A percentile compares a stretch with the other conserved stretches of the same genome.
Conservation (phyloP, 2,329 filamentous ascomycete species). For the Huntiella decipiens region DNA sequence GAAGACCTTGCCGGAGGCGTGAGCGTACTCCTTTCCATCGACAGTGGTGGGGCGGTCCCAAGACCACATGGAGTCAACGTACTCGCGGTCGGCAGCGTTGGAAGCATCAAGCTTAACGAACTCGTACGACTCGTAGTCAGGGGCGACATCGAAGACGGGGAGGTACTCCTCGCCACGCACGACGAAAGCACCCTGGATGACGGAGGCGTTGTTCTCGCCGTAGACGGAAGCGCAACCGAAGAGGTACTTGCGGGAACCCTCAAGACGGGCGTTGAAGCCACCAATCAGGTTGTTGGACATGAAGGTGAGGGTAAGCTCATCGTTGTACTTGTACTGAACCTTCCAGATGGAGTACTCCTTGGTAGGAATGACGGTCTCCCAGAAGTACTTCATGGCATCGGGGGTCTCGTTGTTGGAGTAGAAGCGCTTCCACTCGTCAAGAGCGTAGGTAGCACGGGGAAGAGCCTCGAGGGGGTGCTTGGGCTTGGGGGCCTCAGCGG, state of each 20-base stretch:
- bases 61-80: slow-evolving; percentile 71
- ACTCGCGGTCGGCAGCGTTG: slow-evolving; percentile 69
- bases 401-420: slow-evolving; percentile 92
- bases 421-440: slow-evolving; percentile 97
- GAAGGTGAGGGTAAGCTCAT: slow-evolving; percentile 92
- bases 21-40: slow-evolving; percentile 73
- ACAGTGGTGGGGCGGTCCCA: slow-evolving; percentile 74
- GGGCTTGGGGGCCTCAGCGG: slow-evolving; percentile 54
- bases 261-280: slow-evolving; percentile 93
- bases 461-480: slow-evolving; percentile 92
- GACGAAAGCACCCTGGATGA: slow-evolving; percentile 86
- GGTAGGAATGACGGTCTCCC: slow-evolving; percentile 72
- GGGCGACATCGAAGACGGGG: slow-evolving; percentile 88
- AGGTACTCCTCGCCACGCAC: slow-evolving; percentile 75
- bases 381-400: slow-evolving; percentile 88
- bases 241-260: slow-evolving; percentile 93
- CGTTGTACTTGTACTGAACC: slow-evolving; percentile 96
- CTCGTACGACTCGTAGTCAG: slow-evolving; percentile 88
- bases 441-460: slow-evolving; percentile 55
- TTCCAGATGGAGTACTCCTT: slow-evolving; percentile 93
- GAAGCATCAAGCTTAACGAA: slow-evolving; percentile 91
- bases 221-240: slow-evolving; percentile 85
- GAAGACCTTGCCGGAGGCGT: slow-evolving; percentile 93
- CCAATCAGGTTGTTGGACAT: slow-evolving; percentile 98
- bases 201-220: slow-evolving; percentile 69